Conservation (phyloP, 768 basidiomycete species). For the Tulasnella sp. region DNA sequence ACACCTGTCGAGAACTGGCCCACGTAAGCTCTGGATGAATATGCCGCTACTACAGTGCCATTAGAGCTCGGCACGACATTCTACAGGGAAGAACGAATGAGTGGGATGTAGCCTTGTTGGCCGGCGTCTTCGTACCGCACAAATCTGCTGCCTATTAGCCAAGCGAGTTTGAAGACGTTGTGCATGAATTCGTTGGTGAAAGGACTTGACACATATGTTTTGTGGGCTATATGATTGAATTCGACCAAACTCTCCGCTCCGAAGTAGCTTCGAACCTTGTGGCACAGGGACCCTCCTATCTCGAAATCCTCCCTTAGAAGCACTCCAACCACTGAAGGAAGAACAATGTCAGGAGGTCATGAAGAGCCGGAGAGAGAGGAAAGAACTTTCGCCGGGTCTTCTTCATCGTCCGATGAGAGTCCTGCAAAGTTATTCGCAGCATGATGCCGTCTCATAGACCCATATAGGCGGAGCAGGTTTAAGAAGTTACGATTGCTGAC, state of each 20-base stretch:
- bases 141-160: constrained; percentile 39
- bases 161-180: constrained; percentile 18
- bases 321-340: constrained; percentile 11
- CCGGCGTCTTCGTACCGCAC: constrained; percentile 34
- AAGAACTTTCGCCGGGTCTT: not conserved
- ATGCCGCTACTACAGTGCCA: constrained; percentile 68
- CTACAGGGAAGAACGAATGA: constrained; percentile 28
- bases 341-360: not conserved
- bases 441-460: not conserved
- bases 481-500: not conserved
- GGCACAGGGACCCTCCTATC: constrained; percentile 42
- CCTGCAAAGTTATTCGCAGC: too few species aligned
- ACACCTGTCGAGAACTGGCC: constrained; percentile 73
- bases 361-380: not conserved
- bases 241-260: constrained; percentile 70
- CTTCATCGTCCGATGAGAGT: not conserved
- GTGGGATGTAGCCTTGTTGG: not conserved
- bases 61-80: constrained; percentile 64
- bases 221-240: constrained; percentile 27
- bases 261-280: constrained; percentile 51
- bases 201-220: constrained; percentile 30
- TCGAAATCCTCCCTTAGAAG: constrained; percentile 7
- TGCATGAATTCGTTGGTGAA: constrained; percentile 33
- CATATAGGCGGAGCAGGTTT: not conserved
- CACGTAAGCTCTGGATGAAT: constrained; percentile 65